Evolutionary conservation across 192 early-diverging fungal genomes (phyloP), one percentile per base, ranked within the genome.

Genomic region (Phlyctochytrium planicorne): DNA sequence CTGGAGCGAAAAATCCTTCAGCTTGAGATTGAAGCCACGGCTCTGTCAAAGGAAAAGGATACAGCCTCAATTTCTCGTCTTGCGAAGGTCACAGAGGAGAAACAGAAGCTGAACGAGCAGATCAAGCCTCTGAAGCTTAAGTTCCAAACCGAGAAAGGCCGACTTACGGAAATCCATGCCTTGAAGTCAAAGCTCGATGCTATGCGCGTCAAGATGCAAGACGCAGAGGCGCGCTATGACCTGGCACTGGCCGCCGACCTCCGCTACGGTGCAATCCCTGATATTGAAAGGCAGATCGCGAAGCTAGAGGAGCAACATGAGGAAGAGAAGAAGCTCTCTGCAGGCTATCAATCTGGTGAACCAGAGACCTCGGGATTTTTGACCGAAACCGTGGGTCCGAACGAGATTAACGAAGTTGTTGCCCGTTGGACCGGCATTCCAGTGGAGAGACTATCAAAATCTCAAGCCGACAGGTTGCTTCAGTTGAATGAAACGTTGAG

Each of bases 351-450:
- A 27, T 47, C 77, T 10, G 71, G 56, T 47, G 56, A 57, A 76
- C 78, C 37, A 52, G 67, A 76, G 2, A 36, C 52, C 6, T 40
- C 60, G 0, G 74, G 66, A 27, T 82, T 98, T 50, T 78, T 97
- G 31, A 90, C 90, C 50, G 93, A 97, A 32, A 80, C 90, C 2
- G 95, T 99, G 2, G 87, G 88, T 12, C 88, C 94, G 0, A 94
- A 98, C 70, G 91, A 96, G 71, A 92, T 99, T 59, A 91, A 87
- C 59, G 96, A 97, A 68, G 92, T 99, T 34, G 91, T 99, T 20
- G 85, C 93, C 16, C 82, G 93, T 2, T 97, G 94, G 95, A 99
- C 97, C 3, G 95, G 95, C 20, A 99, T 99, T 53, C 97, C 97
- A 0, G 93, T 98, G 30, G 86, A 91, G 71, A 78, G 88, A 20